phyloP scores from a whole-genome alignment of 257 asterid genomes.

The Capsicum pubescens region DNA sequence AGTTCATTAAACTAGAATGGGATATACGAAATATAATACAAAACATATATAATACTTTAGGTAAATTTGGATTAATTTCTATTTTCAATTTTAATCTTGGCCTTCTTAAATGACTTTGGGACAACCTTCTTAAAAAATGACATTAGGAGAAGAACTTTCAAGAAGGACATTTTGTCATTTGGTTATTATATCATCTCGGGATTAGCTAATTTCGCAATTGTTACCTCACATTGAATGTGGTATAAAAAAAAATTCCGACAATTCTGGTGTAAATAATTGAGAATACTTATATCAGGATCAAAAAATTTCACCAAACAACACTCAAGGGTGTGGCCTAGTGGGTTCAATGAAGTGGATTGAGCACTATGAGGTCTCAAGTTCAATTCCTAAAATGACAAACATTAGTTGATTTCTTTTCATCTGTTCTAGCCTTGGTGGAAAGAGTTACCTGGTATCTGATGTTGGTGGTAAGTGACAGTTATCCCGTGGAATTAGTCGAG shows the following conservation, averaged over 20 bases:
- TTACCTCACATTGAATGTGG: not conserved
- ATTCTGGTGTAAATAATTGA: not conserved
- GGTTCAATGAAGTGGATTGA: no score
- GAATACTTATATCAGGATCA: not conserved
- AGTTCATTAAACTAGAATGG: not conserved
- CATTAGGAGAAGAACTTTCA: slow-evolving; percentile 14
- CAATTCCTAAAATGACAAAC: no score
- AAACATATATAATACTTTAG: not conserved
- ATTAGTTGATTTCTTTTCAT: no score
- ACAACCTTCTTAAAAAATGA: not conserved
- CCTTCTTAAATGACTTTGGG: slow-evolving; percentile 4
- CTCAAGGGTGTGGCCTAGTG: no score
- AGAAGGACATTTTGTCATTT: slow-evolving; percentile 1
- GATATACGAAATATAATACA: not conserved
- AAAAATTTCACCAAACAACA: not conserved
- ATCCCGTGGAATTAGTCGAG: no score
- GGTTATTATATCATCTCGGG: not conserved
- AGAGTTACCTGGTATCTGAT: no score
- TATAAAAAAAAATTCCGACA: not conserved
- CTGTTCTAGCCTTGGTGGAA: no score
- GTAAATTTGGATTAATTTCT: not conserved
- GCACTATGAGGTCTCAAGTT: no score
- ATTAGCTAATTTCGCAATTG: not conserved
- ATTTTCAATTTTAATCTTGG: not conserved
- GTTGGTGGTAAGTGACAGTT: no score